These are phyloP conservation scores for Helianthus annuus DNA, from an alignment of 129 eudicot species.

Conservation along the genomic window DNA sequence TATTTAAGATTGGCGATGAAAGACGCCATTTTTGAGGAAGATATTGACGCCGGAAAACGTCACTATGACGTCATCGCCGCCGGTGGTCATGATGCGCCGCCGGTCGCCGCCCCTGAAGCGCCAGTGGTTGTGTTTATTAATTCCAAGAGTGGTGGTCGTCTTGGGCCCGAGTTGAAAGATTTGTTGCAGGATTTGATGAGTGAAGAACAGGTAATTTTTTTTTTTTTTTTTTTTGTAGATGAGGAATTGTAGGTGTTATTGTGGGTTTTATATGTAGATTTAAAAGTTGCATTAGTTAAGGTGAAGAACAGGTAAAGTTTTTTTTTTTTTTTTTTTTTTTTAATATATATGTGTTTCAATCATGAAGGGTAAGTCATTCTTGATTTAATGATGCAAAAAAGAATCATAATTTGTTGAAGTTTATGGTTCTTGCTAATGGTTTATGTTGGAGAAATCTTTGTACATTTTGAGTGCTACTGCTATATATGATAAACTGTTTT, in stretches of 20 bases:
- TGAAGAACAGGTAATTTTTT: constrained; percentile 67
- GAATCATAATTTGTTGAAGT: not conserved
- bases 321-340: too few relatives aligned
- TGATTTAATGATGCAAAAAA: not conserved
- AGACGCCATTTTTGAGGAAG: constrained; percentile 55
- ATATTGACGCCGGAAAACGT: constrained; percentile 43
- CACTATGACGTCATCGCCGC: constrained; percentile 33
- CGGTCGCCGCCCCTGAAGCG: constrained; percentile 41
- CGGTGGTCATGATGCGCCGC: constrained; percentile 28
- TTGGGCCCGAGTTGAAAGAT: constrained; percentile 68
- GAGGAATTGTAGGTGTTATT: not conserved
- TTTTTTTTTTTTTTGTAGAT: not conserved
- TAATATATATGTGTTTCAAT: not conserved
- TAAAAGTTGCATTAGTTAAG: constrained; percentile 6
- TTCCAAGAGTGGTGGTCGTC: constrained; percentile 87
- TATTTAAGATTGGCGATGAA: constrained; percentile 71
- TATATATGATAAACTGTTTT: not conserved
- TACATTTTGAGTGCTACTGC: not conserved
- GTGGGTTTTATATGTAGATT: not conserved
- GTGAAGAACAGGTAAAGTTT: not conserved
- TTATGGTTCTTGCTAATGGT: too few relatives aligned
- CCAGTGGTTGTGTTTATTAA: constrained; percentile 84
- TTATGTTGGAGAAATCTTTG: too few relatives aligned
- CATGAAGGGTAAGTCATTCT: constrained; percentile 8
- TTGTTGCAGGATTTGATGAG: constrained; percentile 78